Base-by-base conservation (phyloP, 176 grass and related monocot species). In the Oryza australiensis region DNA sequence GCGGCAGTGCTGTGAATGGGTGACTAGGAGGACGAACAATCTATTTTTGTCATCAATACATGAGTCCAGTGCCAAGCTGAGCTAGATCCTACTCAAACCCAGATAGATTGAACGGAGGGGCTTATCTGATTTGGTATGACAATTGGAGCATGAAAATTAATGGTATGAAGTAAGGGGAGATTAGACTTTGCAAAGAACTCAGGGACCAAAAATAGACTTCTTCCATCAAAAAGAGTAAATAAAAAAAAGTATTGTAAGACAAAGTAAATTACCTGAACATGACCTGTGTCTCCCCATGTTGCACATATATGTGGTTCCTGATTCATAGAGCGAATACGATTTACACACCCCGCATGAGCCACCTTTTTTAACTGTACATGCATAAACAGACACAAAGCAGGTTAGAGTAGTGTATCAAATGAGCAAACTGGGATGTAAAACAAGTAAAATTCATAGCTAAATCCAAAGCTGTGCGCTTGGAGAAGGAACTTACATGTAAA, bases 281-380 rank as follows among this genome's bases (percentile, higher is more conserved):
- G 87, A 73, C 92, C 95, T 78, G 84, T 88, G 68, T 86, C 92
- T 80, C 87, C 92, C 92, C 92, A 98, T 37, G 95, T 91, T 71
- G 92, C 95, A 84, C 95, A 94, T 78, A 98, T 53, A 81, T 98
- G 95, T 83, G 95, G 90, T 78, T 86, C 67, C 72, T 98, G 92
- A 63, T 82, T 79, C 92, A 94, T 94, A 26, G 92, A 94, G 18
- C 95, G 87, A 81, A 98, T 94, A 15, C 92, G 86, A 65, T 93
- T 98, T 67, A 98, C 86, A 94, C 88, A 73, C 26, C 95, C 95
- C 22, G 84, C 86, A 16, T 98, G 95, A 71, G 95, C 92, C 77
- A 94, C 88, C 78, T 91, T 94, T 78, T 86, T 92, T 28, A 98
- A 67, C 95, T 98, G 85, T 53, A 83, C 38, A 68, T 16, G 46